phyloP scores from a whole-genome alignment of 148 eudicot genomes.

The Camellia granthamiana region DNA sequence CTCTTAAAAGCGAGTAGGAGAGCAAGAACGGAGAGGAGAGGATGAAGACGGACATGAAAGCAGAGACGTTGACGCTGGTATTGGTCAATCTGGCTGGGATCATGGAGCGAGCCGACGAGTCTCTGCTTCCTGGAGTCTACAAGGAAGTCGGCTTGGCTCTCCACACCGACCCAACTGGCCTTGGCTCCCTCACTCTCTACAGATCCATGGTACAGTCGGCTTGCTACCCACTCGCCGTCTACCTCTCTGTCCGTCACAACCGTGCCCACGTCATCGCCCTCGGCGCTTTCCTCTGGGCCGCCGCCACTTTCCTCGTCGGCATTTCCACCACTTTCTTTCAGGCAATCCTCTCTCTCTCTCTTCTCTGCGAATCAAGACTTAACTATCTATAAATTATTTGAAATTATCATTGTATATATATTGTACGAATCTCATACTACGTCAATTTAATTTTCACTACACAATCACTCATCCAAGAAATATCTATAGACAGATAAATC shows the following conservation, averaged over 20 bases:
- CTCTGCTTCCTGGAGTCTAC: constrained; percentile 75
- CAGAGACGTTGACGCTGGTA: constrained; percentile 55
- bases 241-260: constrained; percentile 60
- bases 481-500: too few relatives aligned
- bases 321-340: constrained; percentile 60
- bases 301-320: constrained; percentile 78
- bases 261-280: constrained; percentile 78
- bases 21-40: not conserved
- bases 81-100: constrained; percentile 75
- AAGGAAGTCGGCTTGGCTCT: constrained; percentile 75
- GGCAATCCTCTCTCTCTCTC: constrained; percentile 23
- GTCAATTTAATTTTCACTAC: too few relatives aligned
- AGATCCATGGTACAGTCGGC: constrained; percentile 71
- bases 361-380: too few relatives aligned
- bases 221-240: constrained; percentile 79
- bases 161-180: constrained; percentile 70
- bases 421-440: not conserved
- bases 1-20: too few relatives aligned
- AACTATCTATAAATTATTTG: too few relatives aligned
- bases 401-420: too few relatives aligned
- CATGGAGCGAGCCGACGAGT: constrained; percentile 87
- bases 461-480: too few relatives aligned
- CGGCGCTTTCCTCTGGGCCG: constrained; percentile 86
- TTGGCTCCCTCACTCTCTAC: constrained; percentile 74
- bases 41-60: constrained; percentile 24